Percentiles rank a stretch among this genome's conserved stretches.
Evolutionary conservation across 2,329 filamentous ascomycete species (phyloP).

Genomic region (Tolypocladium tropicale): DNA sequence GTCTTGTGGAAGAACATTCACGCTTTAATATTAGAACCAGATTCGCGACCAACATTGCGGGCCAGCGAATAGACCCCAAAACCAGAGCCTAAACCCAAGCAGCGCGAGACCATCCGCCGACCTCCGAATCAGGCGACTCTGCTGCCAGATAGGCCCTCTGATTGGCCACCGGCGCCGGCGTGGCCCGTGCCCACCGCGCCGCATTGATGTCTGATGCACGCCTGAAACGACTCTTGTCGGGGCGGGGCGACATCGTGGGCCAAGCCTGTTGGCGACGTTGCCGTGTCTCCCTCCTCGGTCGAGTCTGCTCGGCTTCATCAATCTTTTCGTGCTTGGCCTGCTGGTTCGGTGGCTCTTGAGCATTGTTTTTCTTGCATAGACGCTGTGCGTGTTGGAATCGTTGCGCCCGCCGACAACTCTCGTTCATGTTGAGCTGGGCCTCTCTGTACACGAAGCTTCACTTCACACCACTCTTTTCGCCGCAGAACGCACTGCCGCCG

Average conservation of each 20-base stretch:
- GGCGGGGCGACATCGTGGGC: neutral
- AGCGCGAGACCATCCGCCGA: too few species aligned
- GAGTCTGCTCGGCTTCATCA: neutral
- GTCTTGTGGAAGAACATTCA: neutral
- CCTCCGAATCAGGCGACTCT: constrained; percentile 13
- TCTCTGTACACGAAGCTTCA: neutral
- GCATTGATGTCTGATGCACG: constrained; percentile 7
- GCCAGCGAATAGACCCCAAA: neutral
- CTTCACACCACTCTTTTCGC: neutral
- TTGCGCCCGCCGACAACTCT: neutral
- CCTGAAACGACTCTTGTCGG: constrained; percentile 1
- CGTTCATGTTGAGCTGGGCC: neutral
- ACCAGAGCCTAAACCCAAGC: neutral
- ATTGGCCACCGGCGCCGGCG: constrained; percentile 13
- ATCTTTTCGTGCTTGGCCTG: neutral
- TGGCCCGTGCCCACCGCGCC: constrained; percentile 9
- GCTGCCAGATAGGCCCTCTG: constrained; percentile 5
- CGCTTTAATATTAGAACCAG: neutral
- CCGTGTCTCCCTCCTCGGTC: neutral
- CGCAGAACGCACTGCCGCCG: neutral
- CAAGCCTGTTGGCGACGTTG: neutral
- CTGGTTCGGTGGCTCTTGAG: neutral
- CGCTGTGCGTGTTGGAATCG: neutral
- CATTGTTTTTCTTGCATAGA: neutral
- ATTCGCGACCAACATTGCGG: neutral